Evolutionary conservation across 148 eudicot genomes (phyloP), one percentile per base, ranked within the genome.

Genomic region (Gaultheria prostrata): DNA sequence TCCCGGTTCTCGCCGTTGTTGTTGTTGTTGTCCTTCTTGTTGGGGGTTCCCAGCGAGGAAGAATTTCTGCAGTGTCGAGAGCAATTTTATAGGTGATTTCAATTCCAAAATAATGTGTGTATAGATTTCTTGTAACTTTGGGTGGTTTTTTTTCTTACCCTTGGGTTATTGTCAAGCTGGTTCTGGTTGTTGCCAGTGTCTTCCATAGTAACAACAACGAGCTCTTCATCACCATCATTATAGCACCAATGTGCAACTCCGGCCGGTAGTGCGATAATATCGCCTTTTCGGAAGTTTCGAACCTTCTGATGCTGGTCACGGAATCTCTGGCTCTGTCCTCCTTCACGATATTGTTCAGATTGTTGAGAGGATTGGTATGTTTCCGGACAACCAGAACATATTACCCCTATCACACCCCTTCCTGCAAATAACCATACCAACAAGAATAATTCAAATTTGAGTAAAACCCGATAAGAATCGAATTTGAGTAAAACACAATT

Each of bases 241-340:
- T 94, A 91, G 28, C 80, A n/a, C 98, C 98, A 95, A 80, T 89
- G 93, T 26, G 94, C 89, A 10, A 87, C 86, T 77, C 98, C 98
- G 0, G 96, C 90, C 0, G 95, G 96, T 17, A 91, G 24, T 3
- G 93, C 96, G 2, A 94, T 7, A 45, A 92, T 54, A 35, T 95
- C 95, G 6, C 98, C 98, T 71, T 87, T 76, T 8, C 87, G 83
- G 86, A 91, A 86, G 8, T 83, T 88, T 13, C 88, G 74, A 72
- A 95, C 82, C 83, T 89, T 92, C 90, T 95, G 98, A 85, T 94
- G 98, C 21, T 84, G 85, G 83, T 95, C 98, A 28, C 83, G 85
- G 89, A 70, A 85, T 35, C 81, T 73, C 65, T 54, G 80, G 20
- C 92, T 50, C 14, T 50, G 53, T 10, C 12, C 59, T 73, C 80